Evolutionary conservation across 805 yeast genomes (phyloP), one percentile per base, ranked within the genome.

Genomic region (Saccharomyces kudriavzevii): DNA sequence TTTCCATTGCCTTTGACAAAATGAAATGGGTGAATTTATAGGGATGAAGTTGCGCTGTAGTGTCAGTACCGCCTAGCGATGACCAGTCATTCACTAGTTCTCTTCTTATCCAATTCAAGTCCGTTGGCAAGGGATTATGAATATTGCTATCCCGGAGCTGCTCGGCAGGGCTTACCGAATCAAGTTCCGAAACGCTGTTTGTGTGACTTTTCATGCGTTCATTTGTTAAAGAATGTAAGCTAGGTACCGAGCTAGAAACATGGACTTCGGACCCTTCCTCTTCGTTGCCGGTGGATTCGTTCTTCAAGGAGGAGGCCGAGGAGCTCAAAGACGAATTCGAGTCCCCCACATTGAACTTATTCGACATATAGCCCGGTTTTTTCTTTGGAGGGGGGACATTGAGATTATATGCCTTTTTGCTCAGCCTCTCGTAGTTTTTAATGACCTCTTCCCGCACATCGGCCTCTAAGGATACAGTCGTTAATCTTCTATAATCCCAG

Each of bases 31-130:
- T 92, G 71, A 94, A 91, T 65, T 85, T 85, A 72, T 86, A 89
- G 1, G 99, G 98, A 67, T 92, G 97, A 5, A 94, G 96, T 71
- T 94, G 98, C 0, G 97, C 98, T 0, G 97, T 92, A 13, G 95
- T 83, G 56, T 85, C 91, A 29, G 81, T 78, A 24, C 87, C 92
- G 29, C 98, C 97, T 50, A 92, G 71, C 8, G 81, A 78, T 1
- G 91, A 82, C 84, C 96, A 89, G 53, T 79, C 84, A 54, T 77
- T 78, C 6, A 92, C 83, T 27, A 85, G 66, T 3, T 79, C 76
- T 35, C 79, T 76, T 49, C 81, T 77, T 59, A 90, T 81, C 97
- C 97, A 91, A 58, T 82, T 82, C 51, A 90, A 75, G 56, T 83
- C 86, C 1, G 68, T 62, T 4, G 97, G 96, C 46, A 83, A 63